Evolutionary conservation across 2,329 filamentous ascomycete genomes (phyloP), one percentile per base, ranked within the genome.

Genomic region (Ustilaginoidea virens): DNA sequence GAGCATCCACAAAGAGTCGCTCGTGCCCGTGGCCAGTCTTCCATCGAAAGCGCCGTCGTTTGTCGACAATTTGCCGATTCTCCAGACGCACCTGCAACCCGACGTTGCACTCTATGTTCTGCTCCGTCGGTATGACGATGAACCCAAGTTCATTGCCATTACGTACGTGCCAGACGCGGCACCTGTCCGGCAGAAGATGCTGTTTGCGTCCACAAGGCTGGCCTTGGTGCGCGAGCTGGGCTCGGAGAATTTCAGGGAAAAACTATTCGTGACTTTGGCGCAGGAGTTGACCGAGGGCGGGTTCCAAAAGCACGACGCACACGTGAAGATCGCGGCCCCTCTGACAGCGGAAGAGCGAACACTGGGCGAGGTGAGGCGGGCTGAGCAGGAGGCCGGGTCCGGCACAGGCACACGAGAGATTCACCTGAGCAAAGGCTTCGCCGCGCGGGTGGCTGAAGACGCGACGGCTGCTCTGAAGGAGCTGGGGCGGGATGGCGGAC

Each of bases 141-240:
- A 59, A 4, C 68, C 66, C n/a, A 53, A 52, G 38, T 72, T 85
- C 38, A 56, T 79, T 16, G 78, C 75, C 25, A 59, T 86, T 20
- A 83, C 80, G 20, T 90, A 85, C 50, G 73, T 90, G 5, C 82
- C 81, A 16, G 79, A 87, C 51, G 48, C 69, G 1, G 81, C 81
- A 22, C 78, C 76, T 17, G 80, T 90, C 32, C 74, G 81, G 22
- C 77, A 83, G 49, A 90, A 90, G 63, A 90, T 82, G 76, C 67
- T 90, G 14, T 86, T 87, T 50, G 80, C 81, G 5, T 70, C 74
- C 15, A 86, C 81, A 17, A 69, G 80, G 7, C 60, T 86, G 41
- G 80, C 80, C 1, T 63, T 90, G 1, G 68, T 77, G 28, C 69
- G 80, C 23, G 80, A 87, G 53, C 62, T 90, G 7, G 81, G 82